These are phyloP conservation scores for Sarcocystis neurona DNA, from an alignment of 169 alveolate species.

Conservation along the genomic window DNA sequence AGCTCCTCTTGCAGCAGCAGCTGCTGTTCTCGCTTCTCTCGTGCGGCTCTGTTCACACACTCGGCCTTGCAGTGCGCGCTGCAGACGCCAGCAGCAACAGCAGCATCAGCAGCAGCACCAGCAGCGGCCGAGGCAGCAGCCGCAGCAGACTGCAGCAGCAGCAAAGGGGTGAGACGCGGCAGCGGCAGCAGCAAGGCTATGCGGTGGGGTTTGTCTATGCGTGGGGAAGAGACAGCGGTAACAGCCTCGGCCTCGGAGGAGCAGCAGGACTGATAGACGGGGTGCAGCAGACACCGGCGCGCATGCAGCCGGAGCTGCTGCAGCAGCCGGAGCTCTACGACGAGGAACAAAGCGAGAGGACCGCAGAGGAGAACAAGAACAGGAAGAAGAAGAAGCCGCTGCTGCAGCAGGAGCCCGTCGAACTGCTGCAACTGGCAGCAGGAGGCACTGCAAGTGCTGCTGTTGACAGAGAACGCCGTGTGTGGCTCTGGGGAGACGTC, in stretches of 20 bases:
- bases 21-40: constrained; percentile 44
- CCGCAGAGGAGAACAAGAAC: neutral
- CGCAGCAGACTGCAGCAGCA: neutral
- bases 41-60: constrained; percentile 55
- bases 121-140: neutral
- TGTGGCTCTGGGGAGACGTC: constrained; percentile 44
- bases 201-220: neutral
- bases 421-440: constrained; percentile 43
- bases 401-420: constrained; percentile 37
- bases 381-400: constrained; percentile 9
- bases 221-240: constrained; percentile 54
- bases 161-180: neutral
- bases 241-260: constrained; percentile 52
- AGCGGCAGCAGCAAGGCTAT: constrained; percentile 5
- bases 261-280: neutral
- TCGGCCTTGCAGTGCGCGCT: constrained; percentile 6
- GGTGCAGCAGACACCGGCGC: neutral
- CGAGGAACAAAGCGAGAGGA: neutral
- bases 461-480: neutral
- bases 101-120: neutral
- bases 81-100: neutral
- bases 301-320: constrained; percentile 3
- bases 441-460: constrained; percentile 50
- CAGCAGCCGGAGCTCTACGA: neutral
- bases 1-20: neutral